A percentile compares a stretch with the other conserved stretches of the same genome.
Conservation (phyloP, 2,329 filamentous ascomycete genomes). For the Intubia oerlemansii region DNA sequence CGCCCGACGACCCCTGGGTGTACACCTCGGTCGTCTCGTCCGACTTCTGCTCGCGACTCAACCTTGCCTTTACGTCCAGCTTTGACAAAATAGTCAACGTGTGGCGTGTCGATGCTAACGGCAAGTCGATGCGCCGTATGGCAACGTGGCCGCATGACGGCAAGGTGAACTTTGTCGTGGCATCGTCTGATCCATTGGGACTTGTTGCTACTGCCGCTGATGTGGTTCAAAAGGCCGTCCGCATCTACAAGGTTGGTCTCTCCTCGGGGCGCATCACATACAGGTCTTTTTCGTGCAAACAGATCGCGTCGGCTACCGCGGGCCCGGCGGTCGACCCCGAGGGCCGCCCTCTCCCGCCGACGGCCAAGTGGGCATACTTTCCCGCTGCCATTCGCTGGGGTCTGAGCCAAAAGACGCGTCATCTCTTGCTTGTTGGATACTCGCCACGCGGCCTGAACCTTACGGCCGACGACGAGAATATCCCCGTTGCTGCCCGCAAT, state of each 20-base stretch:
- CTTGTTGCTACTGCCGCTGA: slow-evolving; percentile 39
- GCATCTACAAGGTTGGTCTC: slow-evolving; percentile 25
- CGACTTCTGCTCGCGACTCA: slow-evolving; percentile 25
- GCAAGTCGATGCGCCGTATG: slow-evolving; percentile 19
- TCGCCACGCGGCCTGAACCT: slow-evolving; percentile 29
- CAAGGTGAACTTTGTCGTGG: slow-evolving; percentile 40
- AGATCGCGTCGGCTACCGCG: slow-evolving; percentile 10
- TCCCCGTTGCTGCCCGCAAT: slow-evolving; percentile 33
- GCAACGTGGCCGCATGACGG: slow-evolving; percentile 34
- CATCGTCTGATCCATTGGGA: slow-evolving; percentile 23
- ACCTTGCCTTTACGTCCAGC: slow-evolving; percentile 34
- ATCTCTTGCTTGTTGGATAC: slow-evolving; percentile 39
- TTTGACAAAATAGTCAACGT: slow-evolving; percentile 41
- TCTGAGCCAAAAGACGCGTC: slow-evolving; percentile 17
- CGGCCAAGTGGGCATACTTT: slow-evolving; percentile 34
- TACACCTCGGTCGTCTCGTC: slow-evolving; percentile 43
- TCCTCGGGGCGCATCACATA: slow-evolving; percentile 16
- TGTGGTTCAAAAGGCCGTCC: slow-evolving; percentile 28
- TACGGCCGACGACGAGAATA: slow-evolving; percentile 29
- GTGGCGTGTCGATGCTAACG: slow-evolving; percentile 23
- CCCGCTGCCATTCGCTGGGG: slow-evolving; percentile 45
- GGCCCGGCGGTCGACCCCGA: slow-evolving; percentile 15
- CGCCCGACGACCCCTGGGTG: slow-evolving; percentile 38
- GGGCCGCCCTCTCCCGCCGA: no score
- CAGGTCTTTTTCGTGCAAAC: slow-evolving; percentile 19